Base-by-base conservation (phyloP, 1,284 basidiomycete species). In the Leccinum proliferum region DNA sequence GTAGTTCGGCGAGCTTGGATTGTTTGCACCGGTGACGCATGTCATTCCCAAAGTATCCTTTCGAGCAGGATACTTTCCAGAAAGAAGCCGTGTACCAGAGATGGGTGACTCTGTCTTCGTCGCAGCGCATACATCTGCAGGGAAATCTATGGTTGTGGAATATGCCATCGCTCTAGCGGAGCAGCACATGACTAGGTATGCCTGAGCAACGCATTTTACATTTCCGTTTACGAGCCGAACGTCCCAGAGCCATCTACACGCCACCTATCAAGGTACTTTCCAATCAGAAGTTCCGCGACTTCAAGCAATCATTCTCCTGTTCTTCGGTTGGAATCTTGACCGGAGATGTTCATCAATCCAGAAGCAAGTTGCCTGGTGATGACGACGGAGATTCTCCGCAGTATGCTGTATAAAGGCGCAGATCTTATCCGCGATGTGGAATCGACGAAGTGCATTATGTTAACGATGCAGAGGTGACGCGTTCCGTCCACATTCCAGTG, bases 401-500 rank as follows among this genome's bases (percentile, higher is more conserved):
- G 94, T 73, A 99, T 99, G 97, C 83, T 98, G 37, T 98, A 98
- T 80, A 97, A 97, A 75, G 97, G 97, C 4, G 97, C 97, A 14
- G 97, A 99, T 77, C 81, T 99, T 37, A 99, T 99, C 69, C 87
- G 97, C 55, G 97, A 99, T 75, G 96, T 99, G 55, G 97, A 99
- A 74, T 99, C 71, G 97, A 99, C 74, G 97, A 99, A 75, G 97
- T 99, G 12, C 97, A 99, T 77, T 99, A 99, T 75, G 96, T 99
- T 63, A 99, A 99, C 74, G 97, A 99, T 75, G 93, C 94, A 15
- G 97, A 99, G 88, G 94, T 95, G 65, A 67, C 80, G 67, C 25
- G 55, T 60, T 55, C 41, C 60, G 59, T 64, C 57, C 55, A 53
- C 57, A 61, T 57, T 14, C 50, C 48, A 50, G 34, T 46, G 18